A percentile compares a stretch with the other conserved stretches of the same genome.
These are phyloP conservation scores for Capsella rubella DNA, from an alignment of 441 rosid species.

Conservation along the genomic window DNA sequence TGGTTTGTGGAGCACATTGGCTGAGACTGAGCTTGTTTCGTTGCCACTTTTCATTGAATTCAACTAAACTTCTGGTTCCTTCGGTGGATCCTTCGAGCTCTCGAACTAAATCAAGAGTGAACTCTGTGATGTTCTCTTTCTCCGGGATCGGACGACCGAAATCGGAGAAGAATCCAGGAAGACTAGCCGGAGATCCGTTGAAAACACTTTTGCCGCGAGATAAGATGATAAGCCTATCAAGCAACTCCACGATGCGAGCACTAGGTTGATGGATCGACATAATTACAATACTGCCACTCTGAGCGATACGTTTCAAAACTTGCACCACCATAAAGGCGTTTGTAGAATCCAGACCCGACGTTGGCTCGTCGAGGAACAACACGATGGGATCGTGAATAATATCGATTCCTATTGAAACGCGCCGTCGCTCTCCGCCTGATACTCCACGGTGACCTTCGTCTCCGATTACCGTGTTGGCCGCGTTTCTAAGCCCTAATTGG, in stretches of 20 bases:
- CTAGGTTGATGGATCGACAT: conserved; percentile 96
- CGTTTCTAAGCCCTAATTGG: conserved; percentile 69
- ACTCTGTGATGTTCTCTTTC: conserved; percentile 75
- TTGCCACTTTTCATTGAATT: conserved; percentile 49
- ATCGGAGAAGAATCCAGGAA: conserved; percentile 62
- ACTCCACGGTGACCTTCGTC: conserved; percentile 87
- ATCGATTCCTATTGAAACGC: conserved; percentile 84
- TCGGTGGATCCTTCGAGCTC: conserved; percentile 70
- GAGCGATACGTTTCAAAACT: conserved; percentile 76
- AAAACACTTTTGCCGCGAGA: conserved; percentile 77
- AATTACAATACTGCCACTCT: conserved; percentile 74
- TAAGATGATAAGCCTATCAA: conserved; percentile 72
- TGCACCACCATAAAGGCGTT: conserved; percentile 86
- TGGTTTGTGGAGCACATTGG: conserved; percentile 16
- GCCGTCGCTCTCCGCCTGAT: conserved; percentile 80
- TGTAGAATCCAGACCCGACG: conserved; percentile 86
- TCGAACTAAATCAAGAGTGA: conserved; percentile 75
- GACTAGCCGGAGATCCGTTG: conserved; percentile 60
- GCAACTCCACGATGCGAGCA: conserved; percentile 67
- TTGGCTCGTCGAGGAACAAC: conserved; percentile 86
- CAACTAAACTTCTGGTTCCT: conserved; percentile 69
- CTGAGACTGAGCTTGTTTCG: background rate
- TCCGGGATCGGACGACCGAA: conserved; percentile 78
- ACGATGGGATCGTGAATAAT: conserved; percentile 81
- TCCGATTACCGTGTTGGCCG: conserved; percentile 70